Percentiles rank a stretch among this genome's conserved stretches.
phyloP scores from a whole-genome alignment of 1,284 basidiomycete species.

The Puccinia hordei region DNA sequence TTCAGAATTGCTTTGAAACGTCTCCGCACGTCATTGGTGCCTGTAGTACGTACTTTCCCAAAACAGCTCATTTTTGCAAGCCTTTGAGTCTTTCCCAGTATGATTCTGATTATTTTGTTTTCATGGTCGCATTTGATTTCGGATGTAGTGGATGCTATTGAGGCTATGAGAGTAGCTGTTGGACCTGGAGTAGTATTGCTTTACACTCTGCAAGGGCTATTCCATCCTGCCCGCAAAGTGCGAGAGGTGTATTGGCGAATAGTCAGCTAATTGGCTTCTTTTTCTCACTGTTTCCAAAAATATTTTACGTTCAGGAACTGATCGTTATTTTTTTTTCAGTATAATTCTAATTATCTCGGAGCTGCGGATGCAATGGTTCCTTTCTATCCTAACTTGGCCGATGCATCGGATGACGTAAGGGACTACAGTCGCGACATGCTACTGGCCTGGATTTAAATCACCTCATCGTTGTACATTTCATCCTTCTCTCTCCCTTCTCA shows the following conservation, averaged over 20 bases:
- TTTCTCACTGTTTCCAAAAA: conserved; percentile 6
- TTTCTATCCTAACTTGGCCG: conserved; percentile 72
- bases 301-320: neutral
- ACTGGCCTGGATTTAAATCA: conserved; percentile 50
- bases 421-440: conserved; percentile 57
- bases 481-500: neutral
- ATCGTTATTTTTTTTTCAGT: conserved; percentile 63
- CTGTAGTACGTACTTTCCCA: conserved; percentile 36
- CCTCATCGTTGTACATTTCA: neutral
- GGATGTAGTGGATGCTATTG: conserved; percentile 68
- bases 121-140: conserved; percentile 31
- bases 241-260: conserved; percentile 68
- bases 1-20: conserved; percentile 58
- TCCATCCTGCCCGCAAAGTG: conserved; percentile 94
- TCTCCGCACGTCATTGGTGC: conserved; percentile 97
- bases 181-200: conserved; percentile 89
- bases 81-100: neutral
- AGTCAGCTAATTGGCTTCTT: conserved; percentile 19
- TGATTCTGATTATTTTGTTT: conserved; percentile 35
- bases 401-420: conserved; percentile 56
- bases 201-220: conserved; percentile 87
- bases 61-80: conserved; percentile 20
- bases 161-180: conserved; percentile 91
- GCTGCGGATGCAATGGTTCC: conserved; percentile 86
- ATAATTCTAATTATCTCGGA: conserved; percentile 74